Conservation (phyloP, 257 asterid species). For the Plantago elongata region DNA sequence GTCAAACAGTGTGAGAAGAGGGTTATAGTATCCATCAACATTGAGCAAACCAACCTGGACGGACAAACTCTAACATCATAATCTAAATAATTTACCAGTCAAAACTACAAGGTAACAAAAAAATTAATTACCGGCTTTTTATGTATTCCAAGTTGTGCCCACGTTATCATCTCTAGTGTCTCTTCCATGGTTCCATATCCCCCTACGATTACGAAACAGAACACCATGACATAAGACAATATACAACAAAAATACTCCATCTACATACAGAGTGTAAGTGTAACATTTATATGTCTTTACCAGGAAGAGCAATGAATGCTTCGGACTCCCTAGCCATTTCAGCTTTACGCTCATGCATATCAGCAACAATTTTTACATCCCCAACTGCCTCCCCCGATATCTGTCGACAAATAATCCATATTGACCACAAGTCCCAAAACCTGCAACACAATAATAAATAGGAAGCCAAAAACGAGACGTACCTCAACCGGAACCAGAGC, state of each 20-base stretch:
- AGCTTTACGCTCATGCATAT: constrained; percentile 99
- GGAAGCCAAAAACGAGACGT: constrained; percentile 17
- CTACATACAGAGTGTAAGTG: not conserved
- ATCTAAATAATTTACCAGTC: not conserved
- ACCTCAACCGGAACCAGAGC: constrained; percentile 98
- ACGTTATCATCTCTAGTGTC: constrained; percentile 89
- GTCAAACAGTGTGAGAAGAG: constrained; percentile 78
- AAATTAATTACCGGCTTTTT: constrained; percentile 67
- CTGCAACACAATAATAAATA: not conserved
- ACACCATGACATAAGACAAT: too few relatives aligned
- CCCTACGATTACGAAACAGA: constrained; percentile 42
- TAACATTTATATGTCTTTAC: constrained; percentile 28
- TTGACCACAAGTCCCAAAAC: constrained; percentile 8
- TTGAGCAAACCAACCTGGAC: constrained; percentile 91
- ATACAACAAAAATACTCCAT: too few relatives aligned
- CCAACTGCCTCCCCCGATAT: constrained; percentile 94
- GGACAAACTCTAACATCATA: constrained; percentile 15
- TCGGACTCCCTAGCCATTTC: constrained; percentile 90
- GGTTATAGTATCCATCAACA: constrained; percentile 87
- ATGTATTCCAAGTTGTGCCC: constrained; percentile 99
- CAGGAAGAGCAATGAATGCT: constrained; percentile 97
- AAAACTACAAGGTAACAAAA: not conserved
- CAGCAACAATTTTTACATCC: constrained; percentile 80
- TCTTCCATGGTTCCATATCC: constrained; percentile 99
- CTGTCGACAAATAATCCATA: constrained; percentile 33